A percentile compares a stretch with the other conserved stretches of the same genome.
These are phyloP conservation scores for Xylaria sp. DNA, from an alignment of 2,329 filamentous ascomycete genomes.

Conservation along the genomic window DNA sequence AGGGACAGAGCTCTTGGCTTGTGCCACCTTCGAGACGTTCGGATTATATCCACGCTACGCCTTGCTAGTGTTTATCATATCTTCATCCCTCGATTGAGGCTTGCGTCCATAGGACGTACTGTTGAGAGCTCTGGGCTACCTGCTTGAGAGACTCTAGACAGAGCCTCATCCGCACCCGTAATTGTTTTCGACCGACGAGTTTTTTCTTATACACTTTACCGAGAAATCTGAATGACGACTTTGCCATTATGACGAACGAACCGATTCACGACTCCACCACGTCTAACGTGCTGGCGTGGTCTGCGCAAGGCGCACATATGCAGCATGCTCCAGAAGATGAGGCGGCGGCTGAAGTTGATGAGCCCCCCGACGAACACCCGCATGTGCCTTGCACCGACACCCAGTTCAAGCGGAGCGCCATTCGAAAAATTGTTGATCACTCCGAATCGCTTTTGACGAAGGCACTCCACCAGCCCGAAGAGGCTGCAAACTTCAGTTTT, in stretches of 20 bases:
- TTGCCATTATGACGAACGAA: slow-evolving; percentile 41
- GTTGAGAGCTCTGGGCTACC: slow-evolving; percentile 5
- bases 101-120: slow-evolving; percentile 8
- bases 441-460: slow-evolving; percentile 85
- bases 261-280: slow-evolving; percentile 41
- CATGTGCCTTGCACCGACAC: slow-evolving; percentile 33
- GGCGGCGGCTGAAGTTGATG: slow-evolving; percentile 75
- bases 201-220: slow-evolving; percentile 5
- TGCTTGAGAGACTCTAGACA: slow-evolving; percentile 4
- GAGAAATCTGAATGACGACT: slow-evolving; percentile 6
- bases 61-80: slow-evolving; percentile 1
- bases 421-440: slow-evolving; percentile 54
- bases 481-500: slow-evolving; percentile 47
- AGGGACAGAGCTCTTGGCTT: slow-evolving; percentile 30
- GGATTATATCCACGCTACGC: slow-evolving; percentile 7
- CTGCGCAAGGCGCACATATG: slow-evolving; percentile 47
- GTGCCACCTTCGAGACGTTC: slow-evolving; percentile 24
- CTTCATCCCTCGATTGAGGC: slow-evolving; percentile 8
- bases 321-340: slow-evolving; percentile 60
- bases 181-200: slow-evolving; percentile 6
- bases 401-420: slow-evolving; percentile 52
- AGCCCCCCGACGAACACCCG: slow-evolving; percentile 72
- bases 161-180: slow-evolving; percentile 1
- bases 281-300: slow-evolving; percentile 50
- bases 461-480: slow-evolving; percentile 71